These are phyloP conservation scores for Ajuga reptans DNA, from an alignment of 305 asterid genomes.

Conservation along the genomic window DNA sequence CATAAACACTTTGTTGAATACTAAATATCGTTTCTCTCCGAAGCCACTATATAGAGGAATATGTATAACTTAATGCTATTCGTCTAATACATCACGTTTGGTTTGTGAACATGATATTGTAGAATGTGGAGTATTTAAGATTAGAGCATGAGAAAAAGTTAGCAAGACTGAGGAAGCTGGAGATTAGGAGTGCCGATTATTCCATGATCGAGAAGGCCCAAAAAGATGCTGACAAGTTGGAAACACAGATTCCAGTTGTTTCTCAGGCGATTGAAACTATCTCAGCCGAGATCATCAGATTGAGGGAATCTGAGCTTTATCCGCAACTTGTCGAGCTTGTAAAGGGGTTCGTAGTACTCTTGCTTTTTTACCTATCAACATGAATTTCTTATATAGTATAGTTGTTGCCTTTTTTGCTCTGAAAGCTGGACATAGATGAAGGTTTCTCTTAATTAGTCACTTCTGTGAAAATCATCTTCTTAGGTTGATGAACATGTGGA, in stretches of 20 bases:
- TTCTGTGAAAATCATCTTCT: background rate
- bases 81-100: background rate
- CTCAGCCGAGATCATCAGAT: slow-evolving; percentile 61
- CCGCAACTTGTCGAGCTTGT: slow-evolving; percentile 68
- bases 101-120: background rate
- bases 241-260: slow-evolving; percentile 67
- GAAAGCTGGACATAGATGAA: background rate
- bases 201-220: slow-evolving; percentile 74
- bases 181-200: slow-evolving; percentile 66
- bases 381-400: background rate
- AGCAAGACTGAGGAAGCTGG: slow-evolving; percentile 53
- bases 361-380: background rate
- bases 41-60: too few relatives aligned
- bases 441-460: background rate
- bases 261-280: slow-evolving; percentile 71
- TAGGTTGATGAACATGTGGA: slow-evolving; percentile 84
- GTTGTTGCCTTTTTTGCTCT: too few relatives aligned
- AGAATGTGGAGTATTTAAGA: slow-evolving; percentile 67
- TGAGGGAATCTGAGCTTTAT: slow-evolving; percentile 74
- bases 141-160: slow-evolving; percentile 65
- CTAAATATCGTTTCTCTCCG: too few relatives aligned
- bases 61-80: too few relatives aligned
- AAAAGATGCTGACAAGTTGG: slow-evolving; percentile 78
- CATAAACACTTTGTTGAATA: too few relatives aligned
- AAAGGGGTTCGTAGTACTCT: slow-evolving; percentile 55